Evolutionary conservation across 306 rosid genomes (phyloP).

Genomic region (Sophora flavescens): DNA sequence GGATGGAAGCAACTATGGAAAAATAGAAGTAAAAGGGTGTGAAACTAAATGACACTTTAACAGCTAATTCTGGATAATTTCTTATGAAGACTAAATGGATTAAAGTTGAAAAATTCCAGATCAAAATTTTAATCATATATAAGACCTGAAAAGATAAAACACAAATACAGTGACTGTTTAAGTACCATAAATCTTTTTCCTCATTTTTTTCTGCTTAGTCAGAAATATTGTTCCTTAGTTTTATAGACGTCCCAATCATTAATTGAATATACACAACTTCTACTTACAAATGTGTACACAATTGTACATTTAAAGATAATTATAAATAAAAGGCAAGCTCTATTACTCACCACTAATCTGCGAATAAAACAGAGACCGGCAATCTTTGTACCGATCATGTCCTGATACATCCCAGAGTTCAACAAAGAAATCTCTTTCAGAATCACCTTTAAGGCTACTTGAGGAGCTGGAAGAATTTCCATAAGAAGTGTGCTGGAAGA

Average conservation of each 20-base stretch:
- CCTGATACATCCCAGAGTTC: conserved; percentile 89
- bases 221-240: background rate
- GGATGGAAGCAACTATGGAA: background rate
- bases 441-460: conserved; percentile 66
- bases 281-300: background rate
- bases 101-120: background rate
- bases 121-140: background rate
- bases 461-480: conserved; percentile 76
- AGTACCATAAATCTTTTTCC: conserved; percentile 1
- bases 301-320: background rate
- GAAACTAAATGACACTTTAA: background rate
- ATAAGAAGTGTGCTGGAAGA: conserved; percentile 60
- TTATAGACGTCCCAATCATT: background rate
- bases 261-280: conserved; percentile 20
- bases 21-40: background rate
- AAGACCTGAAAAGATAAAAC: background rate
- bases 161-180: background rate
- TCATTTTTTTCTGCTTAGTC: background rate
- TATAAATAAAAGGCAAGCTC: background rate
- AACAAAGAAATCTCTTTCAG: conserved; percentile 78
- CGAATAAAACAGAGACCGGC: conserved; percentile 71
- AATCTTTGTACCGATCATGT: conserved; percentile 80
- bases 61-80: background rate
- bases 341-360: conserved; percentile 70
- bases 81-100: background rate